Evolutionary conservation across 768 basidiomycete genomes (phyloP).

Genomic region (Pleurotus tuber-regium): DNA sequence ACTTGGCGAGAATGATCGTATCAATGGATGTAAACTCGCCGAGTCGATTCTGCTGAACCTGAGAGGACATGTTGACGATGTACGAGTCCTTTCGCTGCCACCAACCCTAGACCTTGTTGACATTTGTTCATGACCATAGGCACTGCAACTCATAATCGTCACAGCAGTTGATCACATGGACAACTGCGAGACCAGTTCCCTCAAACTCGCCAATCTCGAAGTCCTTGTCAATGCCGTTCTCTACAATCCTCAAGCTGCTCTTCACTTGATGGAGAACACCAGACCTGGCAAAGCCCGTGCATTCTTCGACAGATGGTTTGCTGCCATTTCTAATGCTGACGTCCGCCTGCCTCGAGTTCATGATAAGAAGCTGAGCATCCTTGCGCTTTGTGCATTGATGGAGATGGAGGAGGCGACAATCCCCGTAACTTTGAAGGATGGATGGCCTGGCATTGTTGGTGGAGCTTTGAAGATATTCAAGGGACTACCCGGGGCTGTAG

Average conservation of each 20-base stretch:
- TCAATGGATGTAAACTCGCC: conserved; percentile 82
- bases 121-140: conserved; percentile 32
- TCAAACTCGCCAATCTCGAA: conserved; percentile 77
- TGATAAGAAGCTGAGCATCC: conserved; percentile 82
- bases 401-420: conserved; percentile 60
- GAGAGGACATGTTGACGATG: conserved; percentile 75
- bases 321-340: conserved; percentile 53
- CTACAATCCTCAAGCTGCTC: conserved; percentile 78
- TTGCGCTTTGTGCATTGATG: conserved; percentile 74
- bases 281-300: conserved; percentile 57
- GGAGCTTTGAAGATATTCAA: conserved; percentile 75
- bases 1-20: conserved; percentile 81
- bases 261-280: conserved; percentile 69
- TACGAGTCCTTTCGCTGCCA: conserved; percentile 30
- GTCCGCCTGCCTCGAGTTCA: conserved; percentile 77
- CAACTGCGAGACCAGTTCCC: conserved; percentile 55
- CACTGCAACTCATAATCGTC: conserved; percentile 61
- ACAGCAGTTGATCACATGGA: conserved; percentile 61
- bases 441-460: conserved; percentile 74
- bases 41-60: conserved; percentile 83
- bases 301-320: conserved; percentile 90
- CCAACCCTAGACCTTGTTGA: conserved; percentile 1
- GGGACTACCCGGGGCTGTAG: conserved; percentile 72
- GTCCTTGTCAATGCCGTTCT: conserved; percentile 80
- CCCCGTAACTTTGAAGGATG: conserved; percentile 59